A percentile compares a stretch with the other conserved stretches of the same genome.
Evolutionary conservation across 305 asterid species (phyloP).

Genomic region (Fraxinus ornus): DNA sequence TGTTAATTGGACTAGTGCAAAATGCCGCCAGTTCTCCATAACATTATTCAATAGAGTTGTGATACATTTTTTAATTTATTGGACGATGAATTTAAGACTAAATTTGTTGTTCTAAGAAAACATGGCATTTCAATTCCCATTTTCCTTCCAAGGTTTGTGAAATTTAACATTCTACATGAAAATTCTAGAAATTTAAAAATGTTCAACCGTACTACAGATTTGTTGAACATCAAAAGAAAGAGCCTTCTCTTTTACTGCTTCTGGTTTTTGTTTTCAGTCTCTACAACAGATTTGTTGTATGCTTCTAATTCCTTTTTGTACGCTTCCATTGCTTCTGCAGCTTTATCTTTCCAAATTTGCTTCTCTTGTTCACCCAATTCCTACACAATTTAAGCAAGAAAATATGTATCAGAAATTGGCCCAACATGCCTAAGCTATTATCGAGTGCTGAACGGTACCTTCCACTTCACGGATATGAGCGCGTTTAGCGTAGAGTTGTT

Average conservation of each 20-base stretch:
- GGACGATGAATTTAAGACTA: not conserved
- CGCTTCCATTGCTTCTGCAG: slow-evolving; percentile 65
- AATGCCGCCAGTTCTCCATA: too few relatives aligned
- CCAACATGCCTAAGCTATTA: not conserved
- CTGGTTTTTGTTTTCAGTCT: slow-evolving; percentile 28
- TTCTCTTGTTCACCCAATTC: slow-evolving; percentile 74
- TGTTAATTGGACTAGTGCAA: too few relatives aligned
- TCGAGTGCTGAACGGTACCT: slow-evolving; percentile 34
- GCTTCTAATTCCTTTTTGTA: slow-evolving; percentile 79
- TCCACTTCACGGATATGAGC: slow-evolving; percentile 78
- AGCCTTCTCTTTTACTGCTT: not conserved
- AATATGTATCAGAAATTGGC: not conserved
- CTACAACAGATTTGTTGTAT: slow-evolving; percentile 55
- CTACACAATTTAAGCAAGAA: slow-evolving; percentile 20
- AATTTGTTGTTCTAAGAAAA: not conserved
- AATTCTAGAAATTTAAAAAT: not conserved
- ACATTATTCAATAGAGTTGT: too few relatives aligned
- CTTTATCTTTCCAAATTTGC: slow-evolving; percentile 61
- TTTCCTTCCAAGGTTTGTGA: not conserved
- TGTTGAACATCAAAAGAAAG: slow-evolving; percentile 42
- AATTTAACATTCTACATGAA: not conserved
- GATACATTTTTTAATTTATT: too few relatives aligned
- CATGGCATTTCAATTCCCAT: not conserved
- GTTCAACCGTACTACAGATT: slow-evolving; percentile 43
- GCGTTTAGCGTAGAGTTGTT: slow-evolving; percentile 59